Conservation (phyloP, 1,139 yeast genomes). For the Pneumocystis sp. region DNA sequence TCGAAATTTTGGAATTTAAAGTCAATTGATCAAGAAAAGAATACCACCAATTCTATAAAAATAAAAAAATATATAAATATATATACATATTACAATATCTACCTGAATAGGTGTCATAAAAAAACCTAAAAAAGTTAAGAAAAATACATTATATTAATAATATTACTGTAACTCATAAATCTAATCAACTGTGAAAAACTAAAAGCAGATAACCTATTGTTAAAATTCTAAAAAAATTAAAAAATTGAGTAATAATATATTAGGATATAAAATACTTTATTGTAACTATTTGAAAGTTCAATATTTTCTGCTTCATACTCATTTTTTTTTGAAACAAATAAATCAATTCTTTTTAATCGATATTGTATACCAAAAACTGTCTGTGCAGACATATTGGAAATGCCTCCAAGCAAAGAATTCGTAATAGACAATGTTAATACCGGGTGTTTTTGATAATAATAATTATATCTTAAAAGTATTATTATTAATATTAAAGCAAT, state of each 20-base stretch:
- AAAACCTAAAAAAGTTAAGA: background rate
- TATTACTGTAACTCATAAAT: slow-evolving; percentile 6
- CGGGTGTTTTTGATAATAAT: slow-evolving; percentile 6
- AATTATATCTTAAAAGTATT: slow-evolving; percentile 4
- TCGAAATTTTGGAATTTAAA: slow-evolving; percentile 3
- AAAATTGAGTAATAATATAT: background rate
- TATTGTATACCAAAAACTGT: slow-evolving; percentile 3
- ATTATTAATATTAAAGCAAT: background rate
- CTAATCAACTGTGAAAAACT: slow-evolving; percentile 8
- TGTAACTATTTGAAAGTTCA: slow-evolving; percentile 1
- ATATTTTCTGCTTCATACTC: background rate
- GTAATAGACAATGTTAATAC: slow-evolving; percentile 8
- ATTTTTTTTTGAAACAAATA: background rate
- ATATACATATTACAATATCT: background rate
- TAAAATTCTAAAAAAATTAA: background rate
- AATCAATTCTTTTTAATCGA: background rate
- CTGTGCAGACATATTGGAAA: slow-evolving; percentile 11
- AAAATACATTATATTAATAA: background rate
- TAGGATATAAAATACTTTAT: background rate
- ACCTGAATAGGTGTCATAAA: slow-evolving; percentile 6
- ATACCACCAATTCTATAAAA: slow-evolving; percentile 8
- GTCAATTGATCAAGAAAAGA: slow-evolving; percentile 9
- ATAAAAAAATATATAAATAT: background rate
- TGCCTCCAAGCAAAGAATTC: slow-evolving; percentile 6
- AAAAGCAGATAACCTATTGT: background rate